Conservation (phyloP, 2,329 filamentous ascomycete genomes). For the Aspergillus awamori region DNA sequence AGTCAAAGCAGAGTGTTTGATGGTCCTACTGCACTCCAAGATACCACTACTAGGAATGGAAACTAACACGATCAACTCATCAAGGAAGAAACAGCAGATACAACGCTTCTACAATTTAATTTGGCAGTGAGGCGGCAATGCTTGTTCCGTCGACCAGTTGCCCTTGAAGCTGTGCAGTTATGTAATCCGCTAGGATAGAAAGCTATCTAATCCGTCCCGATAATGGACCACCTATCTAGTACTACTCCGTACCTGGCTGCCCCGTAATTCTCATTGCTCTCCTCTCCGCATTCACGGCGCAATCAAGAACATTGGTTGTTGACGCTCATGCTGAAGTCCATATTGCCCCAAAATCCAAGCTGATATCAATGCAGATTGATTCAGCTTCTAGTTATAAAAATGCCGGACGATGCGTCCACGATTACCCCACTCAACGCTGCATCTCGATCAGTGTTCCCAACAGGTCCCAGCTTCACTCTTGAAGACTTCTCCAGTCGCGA, state of each 20-base stretch:
- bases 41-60: too few species aligned
- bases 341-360: background rate
- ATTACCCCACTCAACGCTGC: slow-evolving; percentile 48
- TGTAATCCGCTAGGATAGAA: background rate
- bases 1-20: too few species aligned
- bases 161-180: background rate
- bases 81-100: too few species aligned
- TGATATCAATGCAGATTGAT: background rate
- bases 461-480: slow-evolving; percentile 79
- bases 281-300: background rate
- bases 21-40: too few species aligned
- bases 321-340: background rate
- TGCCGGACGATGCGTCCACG: slow-evolving; percentile 44
- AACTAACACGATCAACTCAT: too few species aligned
- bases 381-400: slow-evolving; percentile 29
- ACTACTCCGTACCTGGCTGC: background rate
- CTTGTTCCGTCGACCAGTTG: too few species aligned
- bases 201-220: background rate
- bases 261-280: background rate
- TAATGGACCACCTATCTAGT: background rate
- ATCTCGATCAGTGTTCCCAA: slow-evolving; percentile 71
- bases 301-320: background rate
- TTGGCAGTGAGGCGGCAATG: too few species aligned
- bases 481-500: slow-evolving; percentile 88
- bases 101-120: too few species aligned